Conservation (phyloP, 2,329 filamentous ascomycete genomes). For the Ascochyta lentis region DNA sequence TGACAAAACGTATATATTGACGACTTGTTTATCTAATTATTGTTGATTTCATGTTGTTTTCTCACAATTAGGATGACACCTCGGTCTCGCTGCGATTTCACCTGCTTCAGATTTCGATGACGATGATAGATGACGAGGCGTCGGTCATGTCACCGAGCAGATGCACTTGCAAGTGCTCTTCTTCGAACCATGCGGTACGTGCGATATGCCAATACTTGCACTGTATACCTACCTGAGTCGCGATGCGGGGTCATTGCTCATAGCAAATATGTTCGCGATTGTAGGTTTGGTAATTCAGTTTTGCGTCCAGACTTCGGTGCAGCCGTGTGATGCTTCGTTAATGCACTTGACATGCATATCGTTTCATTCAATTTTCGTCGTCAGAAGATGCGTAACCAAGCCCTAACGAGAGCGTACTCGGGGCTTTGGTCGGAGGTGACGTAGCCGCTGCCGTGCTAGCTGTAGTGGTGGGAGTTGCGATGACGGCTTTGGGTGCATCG, state of each 20-base stretch:
- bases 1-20: background rate
- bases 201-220: background rate
- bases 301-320: background rate
- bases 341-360: background rate
- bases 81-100: background rate
- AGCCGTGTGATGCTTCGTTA: background rate
- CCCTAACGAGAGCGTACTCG: constrained; percentile 40
- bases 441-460: constrained; percentile 14
- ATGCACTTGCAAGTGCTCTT: background rate
- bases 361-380: constrained; percentile 45
- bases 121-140: background rate
- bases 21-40: background rate
- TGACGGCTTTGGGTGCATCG: background rate
- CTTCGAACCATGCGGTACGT: background rate
- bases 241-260: background rate
- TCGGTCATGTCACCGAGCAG: background rate
- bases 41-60: background rate
- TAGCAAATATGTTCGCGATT: background rate
- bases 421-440: constrained; percentile 22
- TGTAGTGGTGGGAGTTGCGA: background rate
- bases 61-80: background rate
- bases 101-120: background rate
- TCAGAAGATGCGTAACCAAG: constrained; percentile 54
- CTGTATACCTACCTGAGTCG: background rate
- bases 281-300: background rate